Conservation (phyloP, 495 filamentous ascomycete genomes). For the Hypomontagnella submonticulosa region DNA sequence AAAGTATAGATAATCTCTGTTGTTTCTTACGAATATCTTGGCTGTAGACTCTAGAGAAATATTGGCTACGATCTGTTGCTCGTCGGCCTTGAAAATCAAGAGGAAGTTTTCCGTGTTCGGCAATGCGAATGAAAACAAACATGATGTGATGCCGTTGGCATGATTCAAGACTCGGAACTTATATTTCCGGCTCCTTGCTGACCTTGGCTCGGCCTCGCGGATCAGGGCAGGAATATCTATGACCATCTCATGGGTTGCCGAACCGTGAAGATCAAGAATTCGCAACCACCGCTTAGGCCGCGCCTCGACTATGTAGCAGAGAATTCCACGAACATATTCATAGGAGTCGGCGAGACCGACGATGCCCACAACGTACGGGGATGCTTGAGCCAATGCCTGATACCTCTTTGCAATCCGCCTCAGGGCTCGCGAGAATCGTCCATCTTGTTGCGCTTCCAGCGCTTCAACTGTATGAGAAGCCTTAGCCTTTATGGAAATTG, state of each 20-base stretch:
- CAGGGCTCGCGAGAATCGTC: slow-evolving; percentile 66
- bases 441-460: slow-evolving; percentile 57
- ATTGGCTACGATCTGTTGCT: slow-evolving; percentile 53
- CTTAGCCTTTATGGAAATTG: slow-evolving; percentile 59
- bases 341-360: slow-evolving; percentile 71
- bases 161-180: slow-evolving; percentile 71
- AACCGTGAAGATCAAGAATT: slow-evolving; percentile 69
- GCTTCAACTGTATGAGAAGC: slow-evolving; percentile 69
- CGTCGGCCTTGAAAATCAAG: slow-evolving; percentile 66
- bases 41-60: slow-evolving; percentile 58
- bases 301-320: slow-evolving; percentile 66
- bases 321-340: slow-evolving; percentile 69
- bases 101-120: slow-evolving; percentile 61
- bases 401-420: slow-evolving; percentile 69
- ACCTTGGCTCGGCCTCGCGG: slow-evolving; percentile 45
- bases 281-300: slow-evolving; percentile 64
- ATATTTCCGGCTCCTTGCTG: slow-evolving; percentile 51
- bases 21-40: slow-evolving; percentile 77
- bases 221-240: slow-evolving; percentile 65
- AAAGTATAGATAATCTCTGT: slow-evolving; percentile 71
- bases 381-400: slow-evolving; percentile 69
- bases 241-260: slow-evolving; percentile 64
- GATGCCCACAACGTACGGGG: slow-evolving; percentile 69
- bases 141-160: slow-evolving; percentile 68
- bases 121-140: slow-evolving; percentile 58